Conservation (phyloP, 73 alveolate species). For the Paramecium tetraurelia region DNA sequence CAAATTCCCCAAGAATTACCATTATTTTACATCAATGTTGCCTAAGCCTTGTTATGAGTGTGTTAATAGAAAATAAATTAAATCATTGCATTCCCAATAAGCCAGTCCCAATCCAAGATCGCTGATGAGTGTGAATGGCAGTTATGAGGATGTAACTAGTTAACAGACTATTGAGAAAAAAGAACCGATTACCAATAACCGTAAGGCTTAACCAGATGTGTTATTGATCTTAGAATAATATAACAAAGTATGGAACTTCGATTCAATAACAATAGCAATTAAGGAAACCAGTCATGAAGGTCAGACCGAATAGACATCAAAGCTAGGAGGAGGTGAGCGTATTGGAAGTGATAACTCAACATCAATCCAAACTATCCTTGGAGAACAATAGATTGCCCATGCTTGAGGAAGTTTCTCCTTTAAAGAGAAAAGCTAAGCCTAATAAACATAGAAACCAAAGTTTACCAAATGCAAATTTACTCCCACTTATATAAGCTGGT, state of each 20-base stretch:
- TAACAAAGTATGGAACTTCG: not conserved
- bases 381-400: slow-evolving; percentile 30
- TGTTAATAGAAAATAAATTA: not conserved
- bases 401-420: not conserved
- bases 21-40: slow-evolving; percentile 69
- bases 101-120: slow-evolving; percentile 41
- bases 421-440: not conserved
- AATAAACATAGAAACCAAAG: slow-evolving; percentile 6
- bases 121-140: slow-evolving; percentile 2
- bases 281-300: slow-evolving; percentile 28
- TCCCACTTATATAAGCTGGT: slow-evolving; percentile 42
- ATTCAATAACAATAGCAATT: not conserved
- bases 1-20: slow-evolving; percentile 72
- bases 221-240: not conserved
- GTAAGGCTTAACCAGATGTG: not conserved
- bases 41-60: slow-evolving; percentile 65
- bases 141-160: slow-evolving; percentile 35
- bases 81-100: slow-evolving; percentile 39
- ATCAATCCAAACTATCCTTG: slow-evolving; percentile 15
- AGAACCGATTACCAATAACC: not conserved
- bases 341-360: slow-evolving; percentile 30
- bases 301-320: slow-evolving; percentile 41
- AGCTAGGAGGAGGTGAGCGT: slow-evolving; percentile 15
- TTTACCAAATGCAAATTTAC: slow-evolving; percentile 41
- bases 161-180: slow-evolving; percentile 19